Conservation (phyloP, 106 monocot genomes). For the Platanthera guangdongensis region DNA sequence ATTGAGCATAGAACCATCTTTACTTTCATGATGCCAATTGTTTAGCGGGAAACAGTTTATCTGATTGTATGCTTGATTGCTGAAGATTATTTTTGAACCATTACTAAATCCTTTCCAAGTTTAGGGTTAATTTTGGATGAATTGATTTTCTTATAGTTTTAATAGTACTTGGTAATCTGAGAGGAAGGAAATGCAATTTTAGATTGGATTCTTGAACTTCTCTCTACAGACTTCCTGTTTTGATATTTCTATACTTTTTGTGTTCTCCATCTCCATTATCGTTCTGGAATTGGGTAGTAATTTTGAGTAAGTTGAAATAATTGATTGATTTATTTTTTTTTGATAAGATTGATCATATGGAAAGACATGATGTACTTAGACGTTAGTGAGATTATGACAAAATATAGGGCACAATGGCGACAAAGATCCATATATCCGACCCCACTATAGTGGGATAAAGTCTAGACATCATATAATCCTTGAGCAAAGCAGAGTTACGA, state of each 20-base stretch:
- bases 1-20: no score
- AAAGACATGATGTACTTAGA: no score
- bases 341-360: background rate
- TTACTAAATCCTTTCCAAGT: background rate
- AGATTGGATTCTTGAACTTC: background rate
- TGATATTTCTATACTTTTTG: background rate
- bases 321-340: background rate
- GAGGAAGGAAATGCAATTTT: background rate
- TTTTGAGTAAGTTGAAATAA: background rate
- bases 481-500: no score
- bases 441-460: no score
- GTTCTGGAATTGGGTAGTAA: background rate
- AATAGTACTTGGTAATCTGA: background rate
- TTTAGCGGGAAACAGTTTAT: background rate
- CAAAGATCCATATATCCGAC: no score
- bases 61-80: background rate
- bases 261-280: background rate
- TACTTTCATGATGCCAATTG: no score
- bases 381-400: no score
- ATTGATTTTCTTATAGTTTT: background rate
- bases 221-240: background rate
- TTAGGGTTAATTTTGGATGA: background rate
- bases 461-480: no score
- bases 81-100: background rate
- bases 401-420: no score